Conservation (phyloP, 2,329 filamentous ascomycete species). For the Colletotrichum melonis region DNA sequence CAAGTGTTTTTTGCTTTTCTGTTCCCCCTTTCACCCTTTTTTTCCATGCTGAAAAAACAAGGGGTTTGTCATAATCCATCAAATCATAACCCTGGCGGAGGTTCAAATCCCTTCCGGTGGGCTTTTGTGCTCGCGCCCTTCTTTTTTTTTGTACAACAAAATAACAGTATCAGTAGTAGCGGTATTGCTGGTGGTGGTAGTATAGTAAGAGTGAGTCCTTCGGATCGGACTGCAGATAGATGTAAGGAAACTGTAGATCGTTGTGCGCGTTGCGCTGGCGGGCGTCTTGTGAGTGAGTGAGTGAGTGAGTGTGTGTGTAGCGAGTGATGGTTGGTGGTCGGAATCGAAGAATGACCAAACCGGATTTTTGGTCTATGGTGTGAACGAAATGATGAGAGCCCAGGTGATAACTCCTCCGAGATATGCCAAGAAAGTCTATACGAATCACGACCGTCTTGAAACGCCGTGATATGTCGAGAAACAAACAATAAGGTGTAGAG, state of each 20-base stretch:
- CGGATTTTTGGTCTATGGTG: slow-evolving; percentile 18
- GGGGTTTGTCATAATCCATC: slow-evolving; percentile 32
- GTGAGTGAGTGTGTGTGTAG: not conserved
- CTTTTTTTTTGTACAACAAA: slow-evolving; percentile 25
- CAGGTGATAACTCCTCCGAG: slow-evolving; percentile 13
- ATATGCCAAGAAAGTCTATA: slow-evolving; percentile 27
- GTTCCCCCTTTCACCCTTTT: not conserved
- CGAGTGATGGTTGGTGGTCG: slow-evolving; percentile 4
- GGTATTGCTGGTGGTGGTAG: slow-evolving; percentile 13
- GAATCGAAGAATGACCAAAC: not conserved
- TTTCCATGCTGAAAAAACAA: not conserved
- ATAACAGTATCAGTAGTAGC: slow-evolving; percentile 12
- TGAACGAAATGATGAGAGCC: slow-evolving; percentile 3
- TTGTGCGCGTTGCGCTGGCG: not conserved
- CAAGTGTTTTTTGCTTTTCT: not conserved
- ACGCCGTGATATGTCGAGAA: slow-evolving; percentile 15
- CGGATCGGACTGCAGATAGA: not conserved
- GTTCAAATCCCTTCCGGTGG: slow-evolving; percentile 1
- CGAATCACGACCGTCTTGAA: slow-evolving; percentile 9
- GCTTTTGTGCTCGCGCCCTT: slow-evolving; percentile 6
- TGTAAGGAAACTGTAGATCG: not conserved
- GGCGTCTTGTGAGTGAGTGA: not conserved
- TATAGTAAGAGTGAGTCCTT: slow-evolving; percentile 8
- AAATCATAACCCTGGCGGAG: slow-evolving; percentile 30
- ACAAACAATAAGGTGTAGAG: not conserved